Base-by-base conservation (phyloP, 1,284 basidiomycete genomes). In the Puccinia novopanici region DNA sequence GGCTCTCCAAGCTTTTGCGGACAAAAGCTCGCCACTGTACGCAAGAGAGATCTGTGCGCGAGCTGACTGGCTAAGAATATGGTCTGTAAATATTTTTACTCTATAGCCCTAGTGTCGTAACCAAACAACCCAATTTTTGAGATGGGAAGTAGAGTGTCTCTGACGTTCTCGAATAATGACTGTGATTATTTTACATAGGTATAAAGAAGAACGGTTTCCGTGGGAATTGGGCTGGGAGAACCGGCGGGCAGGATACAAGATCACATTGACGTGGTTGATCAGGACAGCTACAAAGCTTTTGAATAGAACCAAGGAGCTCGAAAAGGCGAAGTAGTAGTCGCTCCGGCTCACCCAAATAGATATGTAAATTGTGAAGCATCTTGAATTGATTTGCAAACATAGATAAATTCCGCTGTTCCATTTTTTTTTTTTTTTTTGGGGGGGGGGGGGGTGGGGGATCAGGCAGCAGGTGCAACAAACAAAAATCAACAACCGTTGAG, bases 191-290 rank as follows among this genome's bases (percentile, higher is more conserved):
- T n/a, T n/a, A n/a, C n/a, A n/a, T 50, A 77, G 75, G 75, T 77
- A 55, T 68, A 65, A 77, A 24, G 75, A 77, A n/a, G 75, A 77
- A 42, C 59, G 75, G 24, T 68, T 77, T n/a, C 75, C 75, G 10
- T 48, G 68, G 45, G 75, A 68, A 68, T 68, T 63, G 17, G 48
- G 52, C 34, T 77, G 75, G 75, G 65, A 77, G 42, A 77, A 77
- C n/a, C 45, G 34, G 13, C 59, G 75, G 40, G 3, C 27, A 17
- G 52, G 61, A 17, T 55, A 67, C 37, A 68, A 68, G 37, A 54
- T 77, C 24, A 71, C 68, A 19, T 71, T 71, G 52, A 34, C 34
- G 34, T n/a, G 48, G 27, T 37, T 71, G 15, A 34, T 71, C 68
- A 50, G 48, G 17, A 71, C 68, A 13, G 48, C 15, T 27, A 34